phyloP scores from a whole-genome alignment of 768 basidiomycete genomes.

The Panaeolus papilionaceus region DNA sequence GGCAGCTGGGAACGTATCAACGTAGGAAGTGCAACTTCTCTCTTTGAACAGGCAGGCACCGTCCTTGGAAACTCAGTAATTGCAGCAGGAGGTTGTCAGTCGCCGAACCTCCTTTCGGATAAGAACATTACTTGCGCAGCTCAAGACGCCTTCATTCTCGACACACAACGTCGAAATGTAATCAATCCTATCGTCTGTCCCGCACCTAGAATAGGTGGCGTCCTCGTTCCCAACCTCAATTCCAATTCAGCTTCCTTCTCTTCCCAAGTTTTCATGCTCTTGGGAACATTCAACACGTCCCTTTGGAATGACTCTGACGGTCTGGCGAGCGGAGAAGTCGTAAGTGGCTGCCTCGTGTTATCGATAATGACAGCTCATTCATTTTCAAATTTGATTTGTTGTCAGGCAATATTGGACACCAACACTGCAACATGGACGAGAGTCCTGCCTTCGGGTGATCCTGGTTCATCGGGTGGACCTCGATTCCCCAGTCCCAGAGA shows the following conservation, averaged over 20 bases:
- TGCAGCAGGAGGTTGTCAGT: constrained; percentile 67
- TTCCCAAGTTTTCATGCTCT: constrained; percentile 71
- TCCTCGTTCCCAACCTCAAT: constrained; percentile 67
- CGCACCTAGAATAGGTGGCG: constrained; percentile 66
- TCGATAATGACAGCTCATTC: constrained; percentile 12
- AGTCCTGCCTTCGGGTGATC: constrained; percentile 78
- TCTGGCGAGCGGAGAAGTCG: constrained; percentile 74
- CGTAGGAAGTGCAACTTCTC: constrained; percentile 44
- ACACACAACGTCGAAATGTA: constrained; percentile 41
- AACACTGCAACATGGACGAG: constrained; percentile 73
- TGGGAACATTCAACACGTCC: constrained; percentile 70
- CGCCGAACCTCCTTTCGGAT: constrained; percentile 32
- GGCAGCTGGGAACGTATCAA: constrained; percentile 67
- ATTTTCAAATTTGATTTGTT: constrained; percentile 20
- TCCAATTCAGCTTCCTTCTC: constrained; percentile 57
- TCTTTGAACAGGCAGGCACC: constrained; percentile 60
- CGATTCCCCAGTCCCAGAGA: constrained; percentile 71
- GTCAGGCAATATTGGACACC: constrained; percentile 66
- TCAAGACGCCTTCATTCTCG: constrained; percentile 63
- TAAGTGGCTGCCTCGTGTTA: constrained; percentile 37
- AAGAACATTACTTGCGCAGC: constrained; percentile 59
- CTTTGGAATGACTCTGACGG: constrained; percentile 72
- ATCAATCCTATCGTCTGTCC: constrained; percentile 59
- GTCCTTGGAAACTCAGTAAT: constrained; percentile 60
- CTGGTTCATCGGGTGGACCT: constrained; percentile 52